phyloP scores from a whole-genome alignment of 495 filamentous ascomycete genomes.

The Collariella sp. region DNA sequence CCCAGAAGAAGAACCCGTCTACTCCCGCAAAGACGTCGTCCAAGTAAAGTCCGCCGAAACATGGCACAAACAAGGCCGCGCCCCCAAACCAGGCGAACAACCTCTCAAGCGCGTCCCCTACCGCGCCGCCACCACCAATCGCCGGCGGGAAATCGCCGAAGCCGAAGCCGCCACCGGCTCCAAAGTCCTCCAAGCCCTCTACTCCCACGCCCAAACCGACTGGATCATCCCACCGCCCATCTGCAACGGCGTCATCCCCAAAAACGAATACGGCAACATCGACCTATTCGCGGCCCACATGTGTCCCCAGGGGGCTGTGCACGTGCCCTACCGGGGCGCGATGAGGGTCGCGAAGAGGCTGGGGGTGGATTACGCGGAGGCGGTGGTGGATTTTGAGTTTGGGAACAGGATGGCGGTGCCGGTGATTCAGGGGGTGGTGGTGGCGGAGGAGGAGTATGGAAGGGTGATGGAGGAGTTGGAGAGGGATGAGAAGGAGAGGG shows the following conservation, averaged over 20 bases:
- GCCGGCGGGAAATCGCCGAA: conserved; percentile 86
- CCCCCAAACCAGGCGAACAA: conserved; percentile 55
- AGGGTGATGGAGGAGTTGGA: conserved; percentile 71
- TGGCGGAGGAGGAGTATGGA: conserved; percentile 70
- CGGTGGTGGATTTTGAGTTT: conserved; percentile 95
- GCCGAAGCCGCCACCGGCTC: conserved; percentile 65
- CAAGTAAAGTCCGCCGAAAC: conserved; percentile 85
- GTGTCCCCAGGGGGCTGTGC: conserved; percentile 78
- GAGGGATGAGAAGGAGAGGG: conserved; percentile 70
- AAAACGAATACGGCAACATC: conserved; percentile 94
- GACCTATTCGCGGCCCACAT: conserved; percentile 91
- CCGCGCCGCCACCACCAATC: conserved; percentile 78
- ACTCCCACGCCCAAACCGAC: conserved; percentile 76
- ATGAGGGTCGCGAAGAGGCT: conserved; percentile 74
- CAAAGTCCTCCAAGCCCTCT: conserved; percentile 80
- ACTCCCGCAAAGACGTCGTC: conserved; percentile 67
- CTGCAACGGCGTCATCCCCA: conserved; percentile 75
- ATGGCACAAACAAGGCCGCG: conserved; percentile 95
- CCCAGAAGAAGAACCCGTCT: conserved; percentile 69
- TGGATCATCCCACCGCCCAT: conserved; percentile 88
- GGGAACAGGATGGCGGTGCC: conserved; percentile 86
- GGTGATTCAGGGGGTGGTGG: conserved; percentile 80
- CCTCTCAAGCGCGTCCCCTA: conserved; percentile 83
- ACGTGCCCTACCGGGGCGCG: conserved; percentile 70
- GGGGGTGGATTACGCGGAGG: conserved; percentile 84